Evolutionary conservation across 495 filamentous ascomycete species (phyloP).

Genomic region (Hyaloscypha bicolor): DNA sequence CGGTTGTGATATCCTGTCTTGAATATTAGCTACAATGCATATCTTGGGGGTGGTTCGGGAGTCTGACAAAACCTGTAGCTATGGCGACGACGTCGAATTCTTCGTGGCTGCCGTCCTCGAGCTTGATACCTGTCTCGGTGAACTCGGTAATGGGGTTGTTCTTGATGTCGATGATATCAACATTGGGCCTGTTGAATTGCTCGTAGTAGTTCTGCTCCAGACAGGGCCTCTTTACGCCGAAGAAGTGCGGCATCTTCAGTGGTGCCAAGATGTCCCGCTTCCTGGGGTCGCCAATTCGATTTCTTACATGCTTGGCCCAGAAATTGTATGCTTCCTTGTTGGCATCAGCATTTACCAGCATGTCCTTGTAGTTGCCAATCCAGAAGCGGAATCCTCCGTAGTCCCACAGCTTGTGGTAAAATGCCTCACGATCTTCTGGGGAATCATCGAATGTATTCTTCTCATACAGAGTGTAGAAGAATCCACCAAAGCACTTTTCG

Average conservation of each 20-base stretch:
- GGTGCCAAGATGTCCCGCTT: constrained; percentile 59
- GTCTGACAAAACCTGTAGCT: constrained; percentile 50
- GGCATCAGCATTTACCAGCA: constrained; percentile 44
- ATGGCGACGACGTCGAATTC: constrained; percentile 50
- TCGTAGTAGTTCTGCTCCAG: constrained; percentile 61
- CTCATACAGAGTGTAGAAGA: constrained; percentile 43
- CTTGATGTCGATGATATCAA: constrained; percentile 44
- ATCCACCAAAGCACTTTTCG: constrained; percentile 44
- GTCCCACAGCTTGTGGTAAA: constrained; percentile 50
- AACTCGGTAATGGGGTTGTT: constrained; percentile 51
- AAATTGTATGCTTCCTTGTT: constrained; percentile 55
- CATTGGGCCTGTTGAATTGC: constrained; percentile 55
- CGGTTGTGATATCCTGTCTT: constrained; percentile 47
- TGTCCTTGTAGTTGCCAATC: constrained; percentile 53
- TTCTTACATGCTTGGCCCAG: constrained; percentile 55
- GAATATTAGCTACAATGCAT: constrained; percentile 13
- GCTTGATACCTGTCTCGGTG: constrained; percentile 45
- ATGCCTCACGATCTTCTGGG: constrained; percentile 45
- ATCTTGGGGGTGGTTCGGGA: background rate
- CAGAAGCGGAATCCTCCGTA: constrained; percentile 52
- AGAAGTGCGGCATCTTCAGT: constrained; percentile 50
- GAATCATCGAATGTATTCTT: constrained; percentile 49
- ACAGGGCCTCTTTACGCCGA: constrained; percentile 56
- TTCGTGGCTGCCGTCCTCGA: constrained; percentile 39
- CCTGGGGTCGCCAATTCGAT: constrained; percentile 50